Conservation (phyloP, 169 alveolate genomes). For the Eimeria necatrix region DNA sequence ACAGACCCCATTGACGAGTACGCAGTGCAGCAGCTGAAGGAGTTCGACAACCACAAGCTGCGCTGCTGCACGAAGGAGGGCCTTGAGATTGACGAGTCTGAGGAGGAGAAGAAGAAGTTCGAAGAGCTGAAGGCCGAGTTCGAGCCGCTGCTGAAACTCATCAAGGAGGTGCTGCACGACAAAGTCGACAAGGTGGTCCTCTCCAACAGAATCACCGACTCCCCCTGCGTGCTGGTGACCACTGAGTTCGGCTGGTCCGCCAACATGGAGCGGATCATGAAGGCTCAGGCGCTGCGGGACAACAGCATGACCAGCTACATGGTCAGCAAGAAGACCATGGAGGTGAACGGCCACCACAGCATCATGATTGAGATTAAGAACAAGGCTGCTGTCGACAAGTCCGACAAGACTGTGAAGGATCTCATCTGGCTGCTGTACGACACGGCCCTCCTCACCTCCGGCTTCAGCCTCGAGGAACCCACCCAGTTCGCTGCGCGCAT, state of each 20-base stretch:
- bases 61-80: constrained; percentile 99
- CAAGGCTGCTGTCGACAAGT: constrained; percentile 97
- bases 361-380: constrained; percentile 97
- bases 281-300: constrained; percentile 99
- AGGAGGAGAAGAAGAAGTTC: constrained; percentile 98
- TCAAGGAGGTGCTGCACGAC: constrained; percentile 99
- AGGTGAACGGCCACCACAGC: constrained; percentile 98
- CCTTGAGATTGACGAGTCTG: constrained; percentile 96
- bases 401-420: constrained; percentile 99
- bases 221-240: constrained; percentile 99
- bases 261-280: constrained; percentile 99
- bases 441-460: constrained; percentile 99
- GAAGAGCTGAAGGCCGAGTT: constrained; percentile 98
- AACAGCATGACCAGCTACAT: constrained; percentile 96
- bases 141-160: constrained; percentile 98
- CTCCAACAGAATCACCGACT: constrained; percentile 97
- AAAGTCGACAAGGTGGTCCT: constrained; percentile 99
- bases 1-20: constrained; percentile 99
- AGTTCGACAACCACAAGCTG: constrained; percentile 98
- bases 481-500: constrained; percentile 99
- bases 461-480: constrained; percentile 99
- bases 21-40: constrained; percentile 98
- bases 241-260: constrained; percentile 99
- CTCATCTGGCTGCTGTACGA: constrained; percentile 99
- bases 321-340: constrained; percentile 99